A percentile compares a stretch with the other conserved stretches of the same genome.
phyloP scores from a whole-genome alignment of 2,329 filamentous ascomycete genomes.

The Aspergillus pseudoterreus region DNA sequence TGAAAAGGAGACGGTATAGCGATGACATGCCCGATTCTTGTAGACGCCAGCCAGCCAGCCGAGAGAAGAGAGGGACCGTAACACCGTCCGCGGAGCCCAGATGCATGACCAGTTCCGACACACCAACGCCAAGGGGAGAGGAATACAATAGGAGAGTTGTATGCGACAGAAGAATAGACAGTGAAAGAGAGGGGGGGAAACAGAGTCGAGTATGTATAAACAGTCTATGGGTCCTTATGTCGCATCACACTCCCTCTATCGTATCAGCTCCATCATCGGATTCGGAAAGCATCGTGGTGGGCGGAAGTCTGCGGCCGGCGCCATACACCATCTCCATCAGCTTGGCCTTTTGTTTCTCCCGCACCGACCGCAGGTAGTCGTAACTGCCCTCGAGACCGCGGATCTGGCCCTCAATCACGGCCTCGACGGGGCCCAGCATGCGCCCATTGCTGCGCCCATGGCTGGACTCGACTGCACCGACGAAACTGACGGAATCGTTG shows the following conservation, averaged over 20 bases:
- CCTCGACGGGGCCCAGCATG: constrained; percentile 50
- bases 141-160: background rate
- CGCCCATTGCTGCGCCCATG: constrained; percentile 48
- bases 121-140: background rate
- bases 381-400: constrained; percentile 76
- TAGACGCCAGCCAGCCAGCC: constrained; percentile 3
- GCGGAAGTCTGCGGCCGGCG: constrained; percentile 31
- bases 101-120: constrained; percentile 1
- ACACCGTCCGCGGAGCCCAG: background rate
- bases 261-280: constrained; percentile 16
- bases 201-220: background rate
- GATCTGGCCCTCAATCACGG: constrained; percentile 76
- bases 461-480: constrained; percentile 24
- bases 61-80: background rate
- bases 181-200: background rate
- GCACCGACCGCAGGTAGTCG: constrained; percentile 68
- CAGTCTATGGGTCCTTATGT: background rate
- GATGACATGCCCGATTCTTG: background rate
- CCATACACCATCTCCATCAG: constrained; percentile 77
- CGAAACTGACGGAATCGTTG: constrained; percentile 49
- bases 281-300: constrained; percentile 22
- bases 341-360: constrained; percentile 77
- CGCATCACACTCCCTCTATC: constrained; percentile 14
- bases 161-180: constrained; percentile 1
- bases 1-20: constrained; percentile 2